Percentiles rank a stretch among this genome's conserved stretches.
Conservation (phyloP, 2,329 filamentous ascomycete genomes). For the Ceratocystiopsis minuta region DNA sequence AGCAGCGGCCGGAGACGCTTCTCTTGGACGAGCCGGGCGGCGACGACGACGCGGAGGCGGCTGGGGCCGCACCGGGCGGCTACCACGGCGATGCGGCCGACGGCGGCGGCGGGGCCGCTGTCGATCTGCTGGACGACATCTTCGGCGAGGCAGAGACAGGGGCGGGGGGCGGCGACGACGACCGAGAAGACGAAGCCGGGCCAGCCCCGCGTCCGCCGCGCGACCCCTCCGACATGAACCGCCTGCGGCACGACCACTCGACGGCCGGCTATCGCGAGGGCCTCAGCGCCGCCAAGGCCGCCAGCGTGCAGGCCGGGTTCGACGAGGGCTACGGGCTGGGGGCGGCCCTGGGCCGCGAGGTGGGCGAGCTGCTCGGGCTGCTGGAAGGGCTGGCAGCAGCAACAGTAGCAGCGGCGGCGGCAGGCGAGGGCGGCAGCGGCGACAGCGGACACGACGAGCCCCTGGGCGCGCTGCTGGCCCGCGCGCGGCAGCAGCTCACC, state of each 20-base stretch:
- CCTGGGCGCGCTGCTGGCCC: slow-evolving; percentile 19
- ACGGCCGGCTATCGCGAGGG: slow-evolving; percentile 87
- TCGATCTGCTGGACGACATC: slow-evolving; percentile 9
- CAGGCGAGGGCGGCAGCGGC: slow-evolving; percentile 10
- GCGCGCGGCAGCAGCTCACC: slow-evolving; percentile 41
- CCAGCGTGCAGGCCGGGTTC: slow-evolving; percentile 69
- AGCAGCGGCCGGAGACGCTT: no score
- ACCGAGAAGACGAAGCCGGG: background rate
- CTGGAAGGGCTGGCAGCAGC: slow-evolving; percentile 52
- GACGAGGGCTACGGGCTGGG: slow-evolving; percentile 81
- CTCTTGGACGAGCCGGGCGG: no score
- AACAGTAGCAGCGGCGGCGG: slow-evolving; percentile 14
- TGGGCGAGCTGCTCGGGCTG: slow-evolving; percentile 58
- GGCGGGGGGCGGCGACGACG: background rate
- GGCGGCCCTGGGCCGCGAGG: slow-evolving; percentile 56
- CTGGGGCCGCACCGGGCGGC: background rate
- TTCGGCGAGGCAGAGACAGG: slow-evolving; percentile 7
- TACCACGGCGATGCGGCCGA: background rate
- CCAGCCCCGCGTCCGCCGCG: slow-evolving; percentile 2
- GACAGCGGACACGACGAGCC: slow-evolving; percentile 4
- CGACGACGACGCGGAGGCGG: background rate
- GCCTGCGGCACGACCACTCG: slow-evolving; percentile 56
- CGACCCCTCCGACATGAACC: slow-evolving; percentile 47
- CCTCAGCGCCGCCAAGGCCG: slow-evolving; percentile 54
- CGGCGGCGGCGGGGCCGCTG: background rate